Conservation (phyloP, 2,329 filamentous ascomycete species). For the Arthrobotrys sphaeroides region DNA sequence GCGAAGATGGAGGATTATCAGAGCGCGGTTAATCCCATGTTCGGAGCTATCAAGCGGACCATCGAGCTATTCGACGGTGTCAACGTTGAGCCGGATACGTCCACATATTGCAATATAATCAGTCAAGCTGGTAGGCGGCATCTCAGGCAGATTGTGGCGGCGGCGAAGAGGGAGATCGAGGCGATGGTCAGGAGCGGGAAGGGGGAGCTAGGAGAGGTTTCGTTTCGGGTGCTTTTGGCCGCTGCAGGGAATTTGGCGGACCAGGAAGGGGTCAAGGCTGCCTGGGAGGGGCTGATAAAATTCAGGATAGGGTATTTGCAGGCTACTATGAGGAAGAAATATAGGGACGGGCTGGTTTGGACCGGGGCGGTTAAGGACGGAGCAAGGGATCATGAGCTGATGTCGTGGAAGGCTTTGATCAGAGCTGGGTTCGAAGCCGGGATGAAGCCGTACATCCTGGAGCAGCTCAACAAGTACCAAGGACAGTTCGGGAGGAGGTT, state of each 20-base stretch:
- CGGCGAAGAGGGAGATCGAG: slow-evolving; percentile 21
- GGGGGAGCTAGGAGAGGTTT: not conserved
- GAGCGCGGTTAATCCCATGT: slow-evolving; percentile 50
- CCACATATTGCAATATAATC: slow-evolving; percentile 61
- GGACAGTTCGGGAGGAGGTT: slow-evolving; percentile 10
- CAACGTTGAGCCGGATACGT: slow-evolving; percentile 57
- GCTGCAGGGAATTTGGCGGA: slow-evolving; percentile 28
- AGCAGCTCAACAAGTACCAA: slow-evolving; percentile 31
- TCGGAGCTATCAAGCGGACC: slow-evolving; percentile 57
- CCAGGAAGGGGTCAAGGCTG: slow-evolving; percentile 26
- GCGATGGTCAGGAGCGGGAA: not conserved
- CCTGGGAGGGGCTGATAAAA: slow-evolving; percentile 17
- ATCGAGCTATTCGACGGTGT: slow-evolving; percentile 58
- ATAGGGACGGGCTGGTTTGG: not conserved
- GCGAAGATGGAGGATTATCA: slow-evolving; percentile 39
- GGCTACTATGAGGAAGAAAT: not conserved
- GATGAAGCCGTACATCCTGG: slow-evolving; percentile 38
- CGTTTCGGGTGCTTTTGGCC: slow-evolving; percentile 17
- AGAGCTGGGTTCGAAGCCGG: slow-evolving; percentile 31
- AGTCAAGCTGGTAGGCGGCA: slow-evolving; percentile 59
- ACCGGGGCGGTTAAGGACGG: not conserved
- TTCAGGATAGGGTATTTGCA: slow-evolving; percentile 16
- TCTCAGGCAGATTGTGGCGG: slow-evolving; percentile 54
- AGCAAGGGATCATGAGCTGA: slow-evolving; percentile 22
- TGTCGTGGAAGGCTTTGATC: slow-evolving; percentile 44